Conservation (phyloP, 2,329 filamentous ascomycete genomes). For the Nemania abortiva region DNA sequence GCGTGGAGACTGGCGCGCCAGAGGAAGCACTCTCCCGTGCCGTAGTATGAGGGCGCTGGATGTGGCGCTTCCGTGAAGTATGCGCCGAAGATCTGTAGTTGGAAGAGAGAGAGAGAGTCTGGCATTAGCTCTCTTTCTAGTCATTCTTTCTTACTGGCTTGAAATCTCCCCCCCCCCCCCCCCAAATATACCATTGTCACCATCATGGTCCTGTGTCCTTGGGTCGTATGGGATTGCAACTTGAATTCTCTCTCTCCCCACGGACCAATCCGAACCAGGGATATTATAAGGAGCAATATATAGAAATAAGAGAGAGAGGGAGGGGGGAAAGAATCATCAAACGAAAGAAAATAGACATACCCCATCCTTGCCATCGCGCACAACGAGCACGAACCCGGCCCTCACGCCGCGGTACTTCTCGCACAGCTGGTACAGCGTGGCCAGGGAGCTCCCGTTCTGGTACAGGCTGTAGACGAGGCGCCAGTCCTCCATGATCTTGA, state of each 20-base stretch:
- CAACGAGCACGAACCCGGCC: conserved; percentile 89
- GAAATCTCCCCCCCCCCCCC: too few relatives aligned
- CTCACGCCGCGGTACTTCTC: conserved; percentile 74
- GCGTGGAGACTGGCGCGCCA: conserved; percentile 81
- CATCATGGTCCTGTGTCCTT: too few relatives aligned
- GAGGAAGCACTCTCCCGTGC: conserved; percentile 95
- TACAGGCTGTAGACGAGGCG: conserved; percentile 88
- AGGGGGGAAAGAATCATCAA: neutral
- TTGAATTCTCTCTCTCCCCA: neutral
- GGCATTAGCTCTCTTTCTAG: conserved; percentile 26
- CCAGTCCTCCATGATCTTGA: conserved; percentile 92
- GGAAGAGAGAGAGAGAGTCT: neutral
- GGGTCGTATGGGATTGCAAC: too few relatives aligned
- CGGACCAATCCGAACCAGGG: neutral
- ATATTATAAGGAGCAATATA: neutral
- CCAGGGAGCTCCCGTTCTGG: conserved; percentile 88
- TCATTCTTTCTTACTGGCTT: neutral
- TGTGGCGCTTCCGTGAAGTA: conserved; percentile 92
- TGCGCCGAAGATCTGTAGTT: conserved; percentile 81
- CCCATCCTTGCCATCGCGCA: conserved; percentile 80
- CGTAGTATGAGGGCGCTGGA: conserved; percentile 86
- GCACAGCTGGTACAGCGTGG: conserved; percentile 86
- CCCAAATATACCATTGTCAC: neutral
- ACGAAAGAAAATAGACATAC: conserved; percentile 62
- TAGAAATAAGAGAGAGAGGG: neutral